Base-by-base conservation (phyloP, 163 green algal species). In the Scenedesmus sp. region DNA sequence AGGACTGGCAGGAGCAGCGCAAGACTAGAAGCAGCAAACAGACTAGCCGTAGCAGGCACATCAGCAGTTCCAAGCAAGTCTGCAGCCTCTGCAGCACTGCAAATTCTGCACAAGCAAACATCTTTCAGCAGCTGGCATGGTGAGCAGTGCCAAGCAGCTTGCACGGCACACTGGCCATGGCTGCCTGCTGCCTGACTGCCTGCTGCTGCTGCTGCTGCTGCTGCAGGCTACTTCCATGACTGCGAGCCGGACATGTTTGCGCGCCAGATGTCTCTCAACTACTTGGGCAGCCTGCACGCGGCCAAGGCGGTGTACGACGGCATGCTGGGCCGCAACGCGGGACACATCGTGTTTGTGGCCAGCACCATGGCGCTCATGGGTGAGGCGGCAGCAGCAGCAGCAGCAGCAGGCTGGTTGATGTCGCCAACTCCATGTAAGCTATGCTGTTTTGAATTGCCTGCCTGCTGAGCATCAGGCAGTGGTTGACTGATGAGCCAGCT, bases 201-300 rank as follows among this genome's bases (percentile, higher is more conserved):
- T 59, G 62, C 84, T 67, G 56, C 70, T 52, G 16, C 54, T 10
- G 15, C 2, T 18, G 23, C 34, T 56, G 20, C 18, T 87, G 18
- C 1, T 90, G 64, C 94, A 98, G 96, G 96, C 12, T 96, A 95
- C 86, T 99, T 98, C 92, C 84, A 97, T 23, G 94, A 98, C 18
- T 92, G 95, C 54, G 76, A 91, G n/a, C 26, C 96, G 20, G 79
- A 91, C 0, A 88, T 92, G 0, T 97, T 97, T 93, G 59, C 94
- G 59, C 62, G 77, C 7, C 94, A 93, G 60, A 97, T 99, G 96
- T 56, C 96, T 1, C 92, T 99, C 66, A 99, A 99, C 91, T 99
- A 98, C 93, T 91, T 99, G 34, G 98, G 97, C 77, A 95, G 90
- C 12, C 90, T 99, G 20, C 82, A 96, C 87, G 94, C 94, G 4